Evolutionary conservation across 352 stramenopile species (phyloP), one percentile per base, ranked within the genome.

Genomic region (Globisporangium yorkense): DNA sequence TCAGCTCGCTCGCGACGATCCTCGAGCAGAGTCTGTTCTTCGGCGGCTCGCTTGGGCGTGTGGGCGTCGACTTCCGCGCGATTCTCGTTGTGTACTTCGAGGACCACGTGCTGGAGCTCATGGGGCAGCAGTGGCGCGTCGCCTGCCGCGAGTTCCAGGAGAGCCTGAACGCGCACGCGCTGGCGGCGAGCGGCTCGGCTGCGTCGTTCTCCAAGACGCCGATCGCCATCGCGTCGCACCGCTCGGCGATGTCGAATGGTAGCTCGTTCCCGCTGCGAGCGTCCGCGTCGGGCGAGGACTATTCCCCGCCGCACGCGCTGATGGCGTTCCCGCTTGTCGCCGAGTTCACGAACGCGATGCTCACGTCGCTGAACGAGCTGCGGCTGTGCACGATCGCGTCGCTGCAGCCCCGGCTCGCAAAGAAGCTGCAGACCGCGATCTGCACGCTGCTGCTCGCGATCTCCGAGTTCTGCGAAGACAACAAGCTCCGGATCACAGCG

Each of bases 21-120:
- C 50, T 93, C 12, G 85, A 95, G 62, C 85, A 93, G 54, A 92
- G 84, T 61, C 63, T 95, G 21, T 95, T 92, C 59, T 95, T 95
- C 40, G 85, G 80, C 15, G 77, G 81, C 1, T 95, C 85, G 6
- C 67, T 95, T 0, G 84, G 85, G 0, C 83, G 85, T 29, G 80
- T 95, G 5, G 83, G 83, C 51, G 78, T 93, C 2, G 83, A 95
- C 45, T 95, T 95, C 64, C 79, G 81, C 21, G 81, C 81, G 31
- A 75, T 93, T 10, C 60, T 95, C 8, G 74, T 91, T 20, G 82
- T 95, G 55, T 80, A 78, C 56, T 95, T 95, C 59, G 82, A 95
- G 59, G 69, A 89, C 49, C 83, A 95, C 68, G 66, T 93, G 12
- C 57, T 92, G 13, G 69, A 80, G 21, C 57, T 88, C 39, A 76